Percentiles rank a stretch among this genome's conserved stretches.
These are phyloP conservation scores for Ogataea pilisensis DNA, from an alignment of 805 yeast genomes.

Conservation along the genomic window DNA sequence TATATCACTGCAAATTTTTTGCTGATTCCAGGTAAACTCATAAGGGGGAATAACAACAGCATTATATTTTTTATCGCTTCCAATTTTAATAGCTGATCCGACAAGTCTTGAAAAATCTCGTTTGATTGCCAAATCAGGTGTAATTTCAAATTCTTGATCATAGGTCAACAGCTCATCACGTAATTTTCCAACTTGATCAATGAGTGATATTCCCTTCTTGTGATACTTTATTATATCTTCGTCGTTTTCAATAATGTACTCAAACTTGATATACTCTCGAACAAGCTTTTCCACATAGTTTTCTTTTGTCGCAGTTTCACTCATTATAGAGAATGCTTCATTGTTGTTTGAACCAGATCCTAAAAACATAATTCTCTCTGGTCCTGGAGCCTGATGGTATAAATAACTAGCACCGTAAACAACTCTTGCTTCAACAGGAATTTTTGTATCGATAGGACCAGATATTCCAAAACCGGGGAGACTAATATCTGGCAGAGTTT, in stretches of 20 bases:
- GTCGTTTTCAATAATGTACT: not conserved
- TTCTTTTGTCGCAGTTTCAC: not conserved
- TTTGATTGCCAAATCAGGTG: constrained; percentile 1
- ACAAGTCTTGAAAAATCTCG: constrained; percentile 7
- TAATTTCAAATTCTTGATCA: not conserved
- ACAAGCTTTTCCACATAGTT: constrained; percentile 6
- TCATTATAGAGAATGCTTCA: constrained; percentile 18
- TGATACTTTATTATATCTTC: not conserved
- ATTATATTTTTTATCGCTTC: not conserved
- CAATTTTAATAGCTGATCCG: not conserved
- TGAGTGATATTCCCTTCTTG: constrained; percentile 9
- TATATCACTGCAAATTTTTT: not conserved
- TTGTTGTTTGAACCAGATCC: constrained; percentile 15
- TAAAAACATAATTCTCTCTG: constrained; percentile 30
- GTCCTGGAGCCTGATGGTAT: constrained; percentile 27
- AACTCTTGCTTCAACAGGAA: constrained; percentile 30
- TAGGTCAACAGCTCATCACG: constrained; percentile 3
- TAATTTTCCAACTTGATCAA: constrained; percentile 10
- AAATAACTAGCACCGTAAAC: constrained; percentile 34
- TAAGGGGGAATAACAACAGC: constrained; percentile 1
- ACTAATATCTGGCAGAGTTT: constrained; percentile 12
- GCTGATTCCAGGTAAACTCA: constrained; percentile 10
- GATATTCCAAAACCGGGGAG: constrained; percentile 25
- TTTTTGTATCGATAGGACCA: constrained; percentile 20
- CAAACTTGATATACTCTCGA: constrained; percentile 8